Conservation (phyloP, 2,329 filamentous ascomycete genomes). For the Zalaria obscura region DNA sequence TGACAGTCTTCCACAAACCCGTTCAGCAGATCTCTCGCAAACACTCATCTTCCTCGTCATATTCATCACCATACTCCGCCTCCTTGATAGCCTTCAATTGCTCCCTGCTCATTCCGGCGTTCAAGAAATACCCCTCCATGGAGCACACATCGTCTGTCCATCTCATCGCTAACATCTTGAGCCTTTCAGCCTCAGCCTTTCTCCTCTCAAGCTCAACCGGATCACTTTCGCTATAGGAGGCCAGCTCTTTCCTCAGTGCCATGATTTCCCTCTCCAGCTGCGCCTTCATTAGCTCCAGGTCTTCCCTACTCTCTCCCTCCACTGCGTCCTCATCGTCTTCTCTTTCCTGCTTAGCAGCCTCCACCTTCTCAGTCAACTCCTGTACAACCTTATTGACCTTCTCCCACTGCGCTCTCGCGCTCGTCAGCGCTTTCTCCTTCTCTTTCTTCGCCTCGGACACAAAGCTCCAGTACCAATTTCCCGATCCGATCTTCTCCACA, state of each 20-base stretch:
- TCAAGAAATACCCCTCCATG: slow-evolving; percentile 31
- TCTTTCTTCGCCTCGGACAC: slow-evolving; percentile 40
- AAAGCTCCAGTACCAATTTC: slow-evolving; percentile 62
- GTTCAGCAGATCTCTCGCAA: not conserved
- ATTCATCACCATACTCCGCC: slow-evolving; percentile 39
- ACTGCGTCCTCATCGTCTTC: slow-evolving; percentile 22
- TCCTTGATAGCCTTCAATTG: slow-evolving; percentile 27
- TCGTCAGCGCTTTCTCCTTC: slow-evolving; percentile 23
- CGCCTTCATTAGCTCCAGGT: slow-evolving; percentile 21
- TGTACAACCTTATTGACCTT: slow-evolving; percentile 19
- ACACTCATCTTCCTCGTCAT: slow-evolving; percentile 32
- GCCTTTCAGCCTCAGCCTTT: slow-evolving; percentile 15
- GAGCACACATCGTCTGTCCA: slow-evolving; percentile 30
- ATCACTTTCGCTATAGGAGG: slow-evolving; percentile 31
- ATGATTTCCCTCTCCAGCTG: slow-evolving; percentile 22
- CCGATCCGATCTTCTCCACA: slow-evolving; percentile 56
- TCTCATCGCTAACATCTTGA: slow-evolving; percentile 18
- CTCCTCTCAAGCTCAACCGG: slow-evolving; percentile 30
- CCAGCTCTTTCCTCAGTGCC: slow-evolving; percentile 25
- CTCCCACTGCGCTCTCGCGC: slow-evolving; percentile 21
- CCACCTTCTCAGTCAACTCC: slow-evolving; percentile 27
- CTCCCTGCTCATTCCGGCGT: slow-evolving; percentile 25
- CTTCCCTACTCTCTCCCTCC: slow-evolving; percentile 18
- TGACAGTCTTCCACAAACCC: too few relatives aligned
- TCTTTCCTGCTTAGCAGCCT: slow-evolving; percentile 22